Evolutionary conservation across 768 basidiomycete genomes (phyloP).

Genomic region (Termitomyces sp.): DNA sequence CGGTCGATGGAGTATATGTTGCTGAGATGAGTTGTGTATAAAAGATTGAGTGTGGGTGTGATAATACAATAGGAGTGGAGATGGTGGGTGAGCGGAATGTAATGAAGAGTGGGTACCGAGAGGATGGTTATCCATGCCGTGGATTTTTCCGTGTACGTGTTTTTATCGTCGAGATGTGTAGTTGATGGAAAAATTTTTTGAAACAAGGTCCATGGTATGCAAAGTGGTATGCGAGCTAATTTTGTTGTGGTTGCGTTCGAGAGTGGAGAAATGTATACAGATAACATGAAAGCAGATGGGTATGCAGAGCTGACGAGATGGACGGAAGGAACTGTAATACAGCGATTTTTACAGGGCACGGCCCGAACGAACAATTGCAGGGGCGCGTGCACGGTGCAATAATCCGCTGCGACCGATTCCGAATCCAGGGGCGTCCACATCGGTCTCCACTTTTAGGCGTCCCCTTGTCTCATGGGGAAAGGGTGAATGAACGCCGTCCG

Average conservation of each 20-base stretch:
- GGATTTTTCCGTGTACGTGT: constrained; percentile 1
- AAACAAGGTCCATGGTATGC: constrained; percentile 1
- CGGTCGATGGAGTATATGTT: constrained; percentile 10
- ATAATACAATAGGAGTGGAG: constrained; percentile 6
- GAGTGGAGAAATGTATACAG: background rate
- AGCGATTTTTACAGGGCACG: constrained; percentile 9
- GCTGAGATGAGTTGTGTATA: constrained; percentile 12
- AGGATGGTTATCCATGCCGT: constrained; percentile 4
- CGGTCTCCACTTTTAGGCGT: constrained; percentile 44
- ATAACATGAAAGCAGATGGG: constrained; percentile 2
- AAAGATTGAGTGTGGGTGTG: background rate
- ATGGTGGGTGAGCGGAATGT: constrained; percentile 1
- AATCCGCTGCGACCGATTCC: constrained; percentile 65
- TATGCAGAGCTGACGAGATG: constrained; percentile 1
- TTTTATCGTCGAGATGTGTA: background rate
- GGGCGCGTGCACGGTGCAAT: constrained; percentile 32
- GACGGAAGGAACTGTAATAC: background rate
- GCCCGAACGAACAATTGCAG: constrained; percentile 6
- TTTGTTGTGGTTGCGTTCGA: background rate
- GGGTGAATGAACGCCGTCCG: constrained; percentile 16
- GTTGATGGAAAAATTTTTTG: background rate
- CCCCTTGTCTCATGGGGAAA: constrained; percentile 39
- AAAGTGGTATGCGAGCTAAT: constrained; percentile 1
- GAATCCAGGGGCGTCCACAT: constrained; percentile 51
- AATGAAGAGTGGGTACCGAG: background rate